Base-by-base conservation (phyloP, 2,329 filamentous ascomycete species). In the Phyllosticta citriasiana region DNA sequence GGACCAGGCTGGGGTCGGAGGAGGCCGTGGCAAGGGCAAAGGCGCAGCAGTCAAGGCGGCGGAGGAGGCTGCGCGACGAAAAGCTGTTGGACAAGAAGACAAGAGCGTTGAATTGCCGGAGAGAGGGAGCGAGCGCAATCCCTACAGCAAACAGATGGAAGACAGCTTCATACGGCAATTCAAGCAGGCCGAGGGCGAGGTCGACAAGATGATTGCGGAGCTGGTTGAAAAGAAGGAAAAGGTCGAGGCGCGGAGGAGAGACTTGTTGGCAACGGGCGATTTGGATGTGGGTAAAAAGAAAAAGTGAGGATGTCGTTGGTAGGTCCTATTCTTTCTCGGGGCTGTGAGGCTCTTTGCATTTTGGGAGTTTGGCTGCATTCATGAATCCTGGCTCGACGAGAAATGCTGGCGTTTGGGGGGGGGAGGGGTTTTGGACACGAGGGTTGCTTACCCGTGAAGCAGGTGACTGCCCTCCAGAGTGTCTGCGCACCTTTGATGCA, bases 11-110 rank as follows among this genome's bases (percentile, higher is more conserved):
- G 57, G 57, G 1, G 63, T 64, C n/a, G 65, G 63, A 8, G 70
- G 70, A 40, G 83, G 82, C 50, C 72, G 80, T 65, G 81, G 82
- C 27, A 84, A 74, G 65, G 77, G 77, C 10, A 79, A 73, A 67
- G 73, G 71, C 59, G 70, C 71, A 2, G 69, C 67, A 2, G 63
- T 51, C 1, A 59, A 47, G 3, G 60, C 56, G 2, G 63, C 33
- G 1, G 52, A 57, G 22, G 54, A 47, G 4, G 55, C 62, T 1
- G 55, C 53, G 2, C 47, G 51, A 27, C 22, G 54, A 12, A 57
- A 56, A 55, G 26, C 55, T 2, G 53, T 52, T 4, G 62, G 58
- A 2, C 50, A 55, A n/a, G 61, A 56, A 33, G 62, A 62, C 5
- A 25, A 53, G 6, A 62, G 59, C 19, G 56, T 62, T 7, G 62